A percentile compares a stretch with the other conserved stretches of the same genome.
Evolutionary conservation across 768 basidiomycete genomes (phyloP).

Genomic region (Scleroderma bovista): DNA sequence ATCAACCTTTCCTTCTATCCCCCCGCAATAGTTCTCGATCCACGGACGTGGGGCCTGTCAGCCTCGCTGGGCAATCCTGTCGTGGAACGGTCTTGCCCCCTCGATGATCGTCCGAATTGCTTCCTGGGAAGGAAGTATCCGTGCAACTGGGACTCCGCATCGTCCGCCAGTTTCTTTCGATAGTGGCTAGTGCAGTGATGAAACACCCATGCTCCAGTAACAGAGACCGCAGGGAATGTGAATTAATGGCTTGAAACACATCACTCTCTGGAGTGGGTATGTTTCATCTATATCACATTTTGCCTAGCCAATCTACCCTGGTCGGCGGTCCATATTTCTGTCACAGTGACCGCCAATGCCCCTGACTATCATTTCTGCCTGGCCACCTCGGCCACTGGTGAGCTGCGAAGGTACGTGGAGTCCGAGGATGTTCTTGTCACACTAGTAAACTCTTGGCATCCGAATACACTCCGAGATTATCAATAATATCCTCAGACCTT

Average conservation of each 20-base stretch:
- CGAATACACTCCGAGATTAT: neutral
- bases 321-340: neutral
- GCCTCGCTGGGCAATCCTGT: neutral
- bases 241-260: no score
- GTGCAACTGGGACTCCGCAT: neutral
- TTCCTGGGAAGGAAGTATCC: constrained; percentile 1
- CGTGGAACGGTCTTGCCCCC: neutral
- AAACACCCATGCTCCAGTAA: no score
- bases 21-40: neutral
- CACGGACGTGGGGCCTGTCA: neutral
- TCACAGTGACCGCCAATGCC: neutral
- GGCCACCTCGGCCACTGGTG: neutral
- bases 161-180: no score
- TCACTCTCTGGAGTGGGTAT: no score
- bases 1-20: neutral
- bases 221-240: no score
- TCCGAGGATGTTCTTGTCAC: neutral
- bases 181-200: no score
- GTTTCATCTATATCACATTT: no score
- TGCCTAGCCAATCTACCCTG: neutral
- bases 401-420: neutral
- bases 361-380: neutral
- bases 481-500: no score
- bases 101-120: neutral
- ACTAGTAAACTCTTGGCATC: neutral